Evolutionary conservation across 2,329 filamentous ascomycete genomes (phyloP), one percentile per base, ranked within the genome.

Genomic region (Penicillium sp.): DNA sequence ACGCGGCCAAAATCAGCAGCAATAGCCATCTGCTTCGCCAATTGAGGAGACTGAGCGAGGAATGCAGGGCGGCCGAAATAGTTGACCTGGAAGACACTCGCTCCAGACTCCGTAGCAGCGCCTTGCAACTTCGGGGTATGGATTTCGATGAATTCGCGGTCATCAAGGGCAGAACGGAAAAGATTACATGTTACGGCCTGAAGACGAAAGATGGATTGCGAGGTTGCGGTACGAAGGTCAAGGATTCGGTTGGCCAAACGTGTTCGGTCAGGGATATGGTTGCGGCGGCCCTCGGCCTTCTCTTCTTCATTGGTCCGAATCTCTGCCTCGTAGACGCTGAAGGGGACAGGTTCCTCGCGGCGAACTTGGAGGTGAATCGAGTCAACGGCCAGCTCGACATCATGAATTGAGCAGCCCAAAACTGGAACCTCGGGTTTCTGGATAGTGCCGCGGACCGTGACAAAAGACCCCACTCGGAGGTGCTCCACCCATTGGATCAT

Each of bases 51-150:
- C 77, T 97, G 93, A 0, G 93, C 93, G 15, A 97, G 78, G 79
- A 94, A 97, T 3, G 92, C 93, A 21, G 85, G 85, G 52, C 93
- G 86, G 31, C 87, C 90, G 77, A 97, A 97, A 78, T 97, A 97
- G 70, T 94, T 90, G 49, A 96, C 86, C 72, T 90, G 87, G 81
- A 97, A 97, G 6, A 97, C 93, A 62, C 91, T 91, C 15, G 93
- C 88, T 47, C 93, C 93, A 47, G 90, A 96, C 75, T 97, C 93
- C 0, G 93, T 96, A 1, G 93, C 93, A 13, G 89, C 88, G 1
- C 91, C 90, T 78, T 96, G 91, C 43, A 97, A 80, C 77, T 96
- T 97, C 2, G 93, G 93, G 0, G 91, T 96, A 72, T 96, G 91
- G 59, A 97, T 96, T 75, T 97, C 93, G 58, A 96, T 88, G 72